phyloP scores from a whole-genome alignment of 257 asterid species.

The Capsicum chinense region DNA sequence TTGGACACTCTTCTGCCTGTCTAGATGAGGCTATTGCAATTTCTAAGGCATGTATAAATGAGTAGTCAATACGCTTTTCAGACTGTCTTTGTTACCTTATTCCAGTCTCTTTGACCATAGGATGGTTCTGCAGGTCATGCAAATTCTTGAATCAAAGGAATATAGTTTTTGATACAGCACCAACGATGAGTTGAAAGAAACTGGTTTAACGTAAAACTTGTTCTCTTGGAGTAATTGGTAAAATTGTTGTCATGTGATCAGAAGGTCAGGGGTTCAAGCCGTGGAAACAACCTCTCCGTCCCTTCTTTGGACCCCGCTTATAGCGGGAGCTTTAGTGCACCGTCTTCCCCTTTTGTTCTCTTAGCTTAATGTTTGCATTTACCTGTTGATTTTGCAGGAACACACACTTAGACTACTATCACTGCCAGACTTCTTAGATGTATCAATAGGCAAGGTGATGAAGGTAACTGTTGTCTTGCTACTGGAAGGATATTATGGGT shows the following conservation, averaged over 20 bases:
- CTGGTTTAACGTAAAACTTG: constrained; percentile 22
- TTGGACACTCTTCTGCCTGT: constrained; percentile 74
- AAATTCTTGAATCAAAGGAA: constrained; percentile 70
- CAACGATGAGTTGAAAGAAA: constrained; percentile 58
- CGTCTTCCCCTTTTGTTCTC: constrained; percentile 12
- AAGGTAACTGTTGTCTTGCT: constrained; percentile 45
- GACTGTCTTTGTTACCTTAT: background rate
- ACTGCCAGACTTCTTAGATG: constrained; percentile 73
- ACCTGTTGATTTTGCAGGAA: constrained; percentile 51
- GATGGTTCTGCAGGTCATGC: constrained; percentile 57
- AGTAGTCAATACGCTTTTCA: constrained; percentile 7
- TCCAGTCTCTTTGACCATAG: constrained; percentile 13
- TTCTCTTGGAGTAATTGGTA: background rate
- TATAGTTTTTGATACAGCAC: constrained; percentile 78
- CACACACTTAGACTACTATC: constrained; percentile 76
- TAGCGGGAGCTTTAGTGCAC: no score
- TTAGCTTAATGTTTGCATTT: constrained; percentile 25
- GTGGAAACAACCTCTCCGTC: no score
- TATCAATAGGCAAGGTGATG: constrained; percentile 71
- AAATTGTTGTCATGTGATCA: no score
- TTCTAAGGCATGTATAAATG: constrained; percentile 52
- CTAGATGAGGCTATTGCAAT: constrained; percentile 80
- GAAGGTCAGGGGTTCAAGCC: no score
- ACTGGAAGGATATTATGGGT: constrained; percentile 3
- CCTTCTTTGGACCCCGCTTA: no score